Percentiles rank a stretch among this genome's conserved stretches.
Conservation (phyloP, 2,329 filamentous ascomycete genomes). For the Exophiala lecanii-corni region DNA sequence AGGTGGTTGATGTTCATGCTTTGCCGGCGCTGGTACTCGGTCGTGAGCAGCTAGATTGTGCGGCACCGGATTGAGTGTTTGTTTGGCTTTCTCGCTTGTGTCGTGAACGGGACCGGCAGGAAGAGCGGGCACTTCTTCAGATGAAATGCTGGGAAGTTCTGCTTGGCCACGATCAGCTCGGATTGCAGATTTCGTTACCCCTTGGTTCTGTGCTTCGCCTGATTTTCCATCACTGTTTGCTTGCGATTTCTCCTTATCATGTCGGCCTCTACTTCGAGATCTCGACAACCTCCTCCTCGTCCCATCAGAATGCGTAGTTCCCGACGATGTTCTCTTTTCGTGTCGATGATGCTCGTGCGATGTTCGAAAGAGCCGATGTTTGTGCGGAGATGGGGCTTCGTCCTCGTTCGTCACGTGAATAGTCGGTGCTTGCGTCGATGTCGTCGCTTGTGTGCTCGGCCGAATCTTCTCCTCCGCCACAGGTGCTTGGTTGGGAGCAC, state of each 20-base stretch:
- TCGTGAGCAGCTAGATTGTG: slow-evolving; percentile 36
- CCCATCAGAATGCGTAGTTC: neutral
- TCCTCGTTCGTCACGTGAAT: slow-evolving; percentile 73
- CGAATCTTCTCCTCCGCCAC: slow-evolving; percentile 25
- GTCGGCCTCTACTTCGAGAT: slow-evolving; percentile 15
- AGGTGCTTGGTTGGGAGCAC: slow-evolving; percentile 19
- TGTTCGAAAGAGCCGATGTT: slow-evolving; percentile 28
- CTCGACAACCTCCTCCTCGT: slow-evolving; percentile 7
- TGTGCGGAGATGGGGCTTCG: slow-evolving; percentile 28
- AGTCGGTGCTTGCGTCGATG: slow-evolving; percentile 51
- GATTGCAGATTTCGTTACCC: neutral
- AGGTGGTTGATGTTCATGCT: slow-evolving; percentile 41
- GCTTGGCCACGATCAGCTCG: neutral
- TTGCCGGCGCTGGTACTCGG: slow-evolving; percentile 32
- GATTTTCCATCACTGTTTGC: slow-evolving; percentile 11
- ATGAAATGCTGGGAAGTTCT: slow-evolving; percentile 18
- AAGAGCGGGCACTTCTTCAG: slow-evolving; percentile 21
- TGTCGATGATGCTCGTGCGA: slow-evolving; percentile 29
- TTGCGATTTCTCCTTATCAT: slow-evolving; percentile 5
- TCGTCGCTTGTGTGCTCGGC: slow-evolving; percentile 14
- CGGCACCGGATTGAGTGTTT: slow-evolving; percentile 19
- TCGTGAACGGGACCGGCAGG: slow-evolving; percentile 14
- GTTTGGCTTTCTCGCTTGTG: slow-evolving; percentile 13
- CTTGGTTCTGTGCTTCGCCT: slow-evolving; percentile 16
- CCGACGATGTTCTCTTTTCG: slow-evolving; percentile 9